A percentile compares a stretch with the other conserved stretches of the same genome.
These are phyloP conservation scores for Blakeslea trispora DNA, from an alignment of 371 early-diverging fungal genomes.

Conservation along the genomic window DNA sequence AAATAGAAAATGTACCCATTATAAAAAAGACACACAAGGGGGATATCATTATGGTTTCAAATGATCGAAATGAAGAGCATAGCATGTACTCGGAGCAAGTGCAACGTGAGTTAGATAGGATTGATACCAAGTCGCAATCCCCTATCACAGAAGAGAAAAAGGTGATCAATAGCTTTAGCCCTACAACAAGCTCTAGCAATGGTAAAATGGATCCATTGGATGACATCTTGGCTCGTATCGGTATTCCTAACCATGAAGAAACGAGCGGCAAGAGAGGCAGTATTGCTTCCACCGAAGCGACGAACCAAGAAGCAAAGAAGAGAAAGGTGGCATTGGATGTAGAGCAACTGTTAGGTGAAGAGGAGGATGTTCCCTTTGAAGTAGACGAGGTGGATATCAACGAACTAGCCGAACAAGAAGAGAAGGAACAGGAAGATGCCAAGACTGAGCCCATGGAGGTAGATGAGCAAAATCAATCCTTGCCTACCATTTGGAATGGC, in stretches of 20 bases:
- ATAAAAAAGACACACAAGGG: conserved; percentile 81
- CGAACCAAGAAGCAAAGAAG: conserved; percentile 24
- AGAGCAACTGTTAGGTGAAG: conserved; percentile 36
- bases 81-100: conserved; percentile 20
- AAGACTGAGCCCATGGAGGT: conserved; percentile 18
- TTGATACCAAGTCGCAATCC: conserved; percentile 17
- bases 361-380: conserved; percentile 25
- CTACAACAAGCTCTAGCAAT: conserved; percentile 6
- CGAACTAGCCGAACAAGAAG: conserved; percentile 1
- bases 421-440: conserved; percentile 15
- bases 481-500: conserved; percentile 64
- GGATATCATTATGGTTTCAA: conserved; percentile 57
- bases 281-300: neutral
- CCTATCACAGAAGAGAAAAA: conserved; percentile 6
- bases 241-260: conserved; percentile 22
- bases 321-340: conserved; percentile 36
- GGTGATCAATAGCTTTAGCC: neutral
- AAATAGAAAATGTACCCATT: conserved; percentile 53
- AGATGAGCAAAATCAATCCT: conserved; percentile 10
- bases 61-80: conserved; percentile 13
- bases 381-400: conserved; percentile 31
- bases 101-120: conserved; percentile 2
- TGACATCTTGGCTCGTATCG: conserved; percentile 40
- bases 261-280: conserved; percentile 9
- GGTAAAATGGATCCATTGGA: conserved; percentile 28